Base-by-base conservation (phyloP, 805 yeast species). In the Wickerhamiella allomyrinae region DNA sequence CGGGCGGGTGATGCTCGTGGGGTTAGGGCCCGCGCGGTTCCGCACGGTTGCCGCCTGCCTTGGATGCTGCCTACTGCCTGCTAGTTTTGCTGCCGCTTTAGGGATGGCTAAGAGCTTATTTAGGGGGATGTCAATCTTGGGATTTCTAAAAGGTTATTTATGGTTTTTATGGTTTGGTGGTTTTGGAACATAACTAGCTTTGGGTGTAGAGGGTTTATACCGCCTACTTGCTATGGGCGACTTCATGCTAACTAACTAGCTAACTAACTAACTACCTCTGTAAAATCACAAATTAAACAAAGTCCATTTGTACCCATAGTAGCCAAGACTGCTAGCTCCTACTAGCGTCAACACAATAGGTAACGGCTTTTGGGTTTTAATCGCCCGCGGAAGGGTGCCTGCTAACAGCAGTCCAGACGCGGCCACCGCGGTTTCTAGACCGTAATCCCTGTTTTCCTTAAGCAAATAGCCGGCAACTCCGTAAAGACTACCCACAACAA, bases 361-460 rank as follows among this genome's bases (percentile, higher is more conserved):
- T 43, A 87, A 73, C 0, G 94, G 89, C 56, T 81, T 81, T 48
- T 66, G 67, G 7, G 75, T 67, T 27, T 76, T 74, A 41, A 73
- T 46, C 7, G 84, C 76, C 55, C 96, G 72, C 25, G 76, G 72
- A n/a, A 79, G 50, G 22, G 93, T 86, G 7, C 89, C 87, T 33
- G 70, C 70, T 9, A 79, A 59, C 51, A 87, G 69, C 14, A 81
- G 54, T 1, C 75, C 51, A 5, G 93, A 78, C 1, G 87, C 72
- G 10, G 76, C 79, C 42, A 86, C 62, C 0, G 95, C 94, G 14
- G 80, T 57, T 57, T 82, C 87, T 49, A 87, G 68, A 35, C 95
- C 95, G 61, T 73, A 74, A 56, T 82, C 86, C 46, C 74, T 76
- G 57, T 84, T 82, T 42, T 77, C 64, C 49, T 73, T 70, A 47